These are phyloP conservation scores for Schizosaccharomyces lindneri DNA, from an alignment of 805 yeast species.

Conservation along the genomic window DNA sequence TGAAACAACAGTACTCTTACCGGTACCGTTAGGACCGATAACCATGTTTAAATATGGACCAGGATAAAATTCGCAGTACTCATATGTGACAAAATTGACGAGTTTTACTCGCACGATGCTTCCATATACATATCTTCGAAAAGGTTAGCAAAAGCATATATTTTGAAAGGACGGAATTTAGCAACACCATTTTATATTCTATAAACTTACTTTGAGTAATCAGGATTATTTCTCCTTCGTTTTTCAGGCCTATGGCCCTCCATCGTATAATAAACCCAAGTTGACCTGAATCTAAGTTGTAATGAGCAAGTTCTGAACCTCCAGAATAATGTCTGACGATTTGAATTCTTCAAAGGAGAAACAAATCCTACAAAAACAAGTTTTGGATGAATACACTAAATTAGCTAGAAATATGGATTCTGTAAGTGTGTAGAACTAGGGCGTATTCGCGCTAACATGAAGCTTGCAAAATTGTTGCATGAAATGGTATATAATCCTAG, in stretches of 20 bases:
- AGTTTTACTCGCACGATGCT: conserved; percentile 27
- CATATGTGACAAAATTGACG: conserved; percentile 39
- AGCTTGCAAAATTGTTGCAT: neutral
- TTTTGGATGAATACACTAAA: neutral
- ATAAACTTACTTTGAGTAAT: neutral
- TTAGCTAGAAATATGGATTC: neutral
- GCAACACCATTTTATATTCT: too few species aligned
- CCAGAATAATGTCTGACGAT: neutral
- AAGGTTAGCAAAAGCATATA: neutral
- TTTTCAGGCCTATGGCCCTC: neutral
- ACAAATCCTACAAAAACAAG: neutral
- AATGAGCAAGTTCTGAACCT: neutral
- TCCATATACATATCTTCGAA: conserved; percentile 21
- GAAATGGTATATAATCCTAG: neutral
- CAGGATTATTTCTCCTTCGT: neutral
- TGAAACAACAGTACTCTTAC: conserved; percentile 79
- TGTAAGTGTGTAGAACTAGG: neutral
- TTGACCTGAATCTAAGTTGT: neutral
- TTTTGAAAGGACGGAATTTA: neutral
- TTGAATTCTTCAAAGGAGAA: neutral
- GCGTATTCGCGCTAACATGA: neutral
- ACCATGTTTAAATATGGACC: conserved; percentile 76
- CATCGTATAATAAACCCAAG: neutral
- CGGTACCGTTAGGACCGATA: conserved; percentile 92
- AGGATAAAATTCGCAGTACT: conserved; percentile 36